Base-by-base conservation (phyloP, 805 yeast genomes). In the Kockiozyma suomiensis region DNA sequence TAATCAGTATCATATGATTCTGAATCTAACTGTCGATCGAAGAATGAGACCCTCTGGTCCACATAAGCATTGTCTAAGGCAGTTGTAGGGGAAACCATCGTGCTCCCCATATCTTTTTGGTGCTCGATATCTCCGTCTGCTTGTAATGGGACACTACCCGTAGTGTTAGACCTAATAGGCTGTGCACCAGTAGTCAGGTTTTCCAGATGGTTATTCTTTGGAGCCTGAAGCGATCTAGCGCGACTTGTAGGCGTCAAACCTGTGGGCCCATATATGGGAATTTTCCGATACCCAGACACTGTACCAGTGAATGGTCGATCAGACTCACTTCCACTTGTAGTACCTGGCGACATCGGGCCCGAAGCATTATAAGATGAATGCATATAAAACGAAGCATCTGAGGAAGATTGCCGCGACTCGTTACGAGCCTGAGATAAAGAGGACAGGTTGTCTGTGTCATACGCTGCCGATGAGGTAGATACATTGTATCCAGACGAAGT, bases 121-220 rank as follows among this genome's bases (percentile, higher is more conserved):
- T 21, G n/a, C 1, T 23, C 19, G 2, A 35, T 21, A 4, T 37
- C 26, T 4, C 43, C 52, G 17, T 49, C 52, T n/a, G 43, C 32
- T 19, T 12, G 21, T 8, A 49, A 40, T 12, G 52, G 52, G 6
- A 49, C 52, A 23, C 52, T 33, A 19, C 52, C 52, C n/a, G 52
- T 35, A 21, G 52, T 35, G 21, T 49, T 49, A 7, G 52, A 49
- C 25, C 52, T 33, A 6, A 26, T 17, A 1, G 50, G 50, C 10
- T 32, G 40, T n/a, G 38, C 6, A 4, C 21, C 26, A 17, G 2
- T 32, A 21, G 2, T 12, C n/a, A n/a, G 4, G 23, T 4, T 15
- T 3, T 17, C 3, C 4, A 6, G 23, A n/a, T 5, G 10, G 6
- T 3, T 10, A n/a, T 2, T 17, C 26, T 26, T 5, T 8, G 50